A percentile compares a stretch with the other conserved stretches of the same genome.
Evolutionary conservation across 2,329 filamentous ascomycete species (phyloP).

Genomic region (Beauveria pseudobassiana): DNA sequence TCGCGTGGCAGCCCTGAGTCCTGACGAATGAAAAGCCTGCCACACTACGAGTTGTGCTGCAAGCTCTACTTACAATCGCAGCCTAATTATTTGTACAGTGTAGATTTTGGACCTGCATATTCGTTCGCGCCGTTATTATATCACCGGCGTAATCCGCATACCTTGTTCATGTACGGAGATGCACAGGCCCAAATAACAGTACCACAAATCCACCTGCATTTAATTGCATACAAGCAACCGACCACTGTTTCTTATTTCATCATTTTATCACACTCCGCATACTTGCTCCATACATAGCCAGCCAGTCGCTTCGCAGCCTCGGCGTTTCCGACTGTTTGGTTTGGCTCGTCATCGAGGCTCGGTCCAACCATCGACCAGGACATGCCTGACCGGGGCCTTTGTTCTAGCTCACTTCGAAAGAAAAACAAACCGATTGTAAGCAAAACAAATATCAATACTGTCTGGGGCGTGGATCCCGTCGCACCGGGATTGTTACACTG

Average conservation of each 20-base stretch:
- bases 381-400: background rate
- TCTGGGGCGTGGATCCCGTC: no score
- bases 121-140: background rate
- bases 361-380: background rate
- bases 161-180: background rate
- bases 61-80: background rate
- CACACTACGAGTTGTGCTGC: background rate
- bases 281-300: background rate
- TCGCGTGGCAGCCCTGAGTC: constrained; percentile 2
- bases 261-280: background rate
- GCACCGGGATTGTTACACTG: no score
- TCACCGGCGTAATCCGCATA: background rate
- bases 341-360: background rate
- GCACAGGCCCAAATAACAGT: background rate
- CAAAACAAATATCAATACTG: background rate
- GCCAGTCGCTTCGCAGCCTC: background rate
- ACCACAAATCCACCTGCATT: background rate
- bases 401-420: constrained; percentile 2
- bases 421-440: background rate
- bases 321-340: constrained; percentile 3
- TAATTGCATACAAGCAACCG: background rate
- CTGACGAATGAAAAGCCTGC: background rate
- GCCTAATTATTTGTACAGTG: background rate
- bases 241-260: background rate
- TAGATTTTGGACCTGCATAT: background rate